Conservation (phyloP, 2,329 filamentous ascomycete species). For the Trichoderma polysporum region DNA sequence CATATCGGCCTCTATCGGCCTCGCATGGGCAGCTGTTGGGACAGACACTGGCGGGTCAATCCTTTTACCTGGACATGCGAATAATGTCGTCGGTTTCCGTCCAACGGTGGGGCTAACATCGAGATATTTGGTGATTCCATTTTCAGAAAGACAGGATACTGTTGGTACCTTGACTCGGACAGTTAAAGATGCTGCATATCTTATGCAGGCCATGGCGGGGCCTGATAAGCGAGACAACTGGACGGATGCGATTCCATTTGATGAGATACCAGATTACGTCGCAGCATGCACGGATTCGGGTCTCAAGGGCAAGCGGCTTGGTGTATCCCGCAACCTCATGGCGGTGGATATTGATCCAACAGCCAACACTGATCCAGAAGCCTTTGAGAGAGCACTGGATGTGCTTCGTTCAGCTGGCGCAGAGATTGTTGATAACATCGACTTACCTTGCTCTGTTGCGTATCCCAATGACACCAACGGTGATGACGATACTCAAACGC, state of each 20-base stretch:
- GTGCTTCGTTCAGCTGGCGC: background rate
- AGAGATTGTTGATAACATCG: background rate
- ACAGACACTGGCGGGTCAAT: slow-evolving; percentile 60
- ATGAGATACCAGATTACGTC: slow-evolving; percentile 57
- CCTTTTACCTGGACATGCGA: slow-evolving; percentile 51
- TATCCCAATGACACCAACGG: background rate
- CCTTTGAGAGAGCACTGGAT: background rate
- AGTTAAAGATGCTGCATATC: slow-evolving; percentile 63
- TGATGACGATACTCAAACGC: too few species aligned
- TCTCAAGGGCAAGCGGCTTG: slow-evolving; percentile 59
- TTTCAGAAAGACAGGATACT: slow-evolving; percentile 63
- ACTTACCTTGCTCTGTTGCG: background rate
- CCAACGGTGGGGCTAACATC: slow-evolving; percentile 66
- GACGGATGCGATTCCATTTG: slow-evolving; percentile 55
- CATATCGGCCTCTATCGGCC: slow-evolving; percentile 57
- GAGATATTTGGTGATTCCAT: slow-evolving; percentile 62
- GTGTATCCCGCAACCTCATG: slow-evolving; percentile 41
- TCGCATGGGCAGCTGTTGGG: slow-evolving; percentile 58
- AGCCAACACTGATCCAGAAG: background rate
- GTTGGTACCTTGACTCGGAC: slow-evolving; percentile 65
- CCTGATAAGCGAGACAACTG: slow-evolving; percentile 62
- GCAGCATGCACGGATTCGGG: slow-evolving; percentile 54
- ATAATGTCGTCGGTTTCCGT: slow-evolving; percentile 67
- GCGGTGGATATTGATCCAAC: background rate
- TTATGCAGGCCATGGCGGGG: slow-evolving; percentile 64